Base-by-base conservation (phyloP, 768 basidiomycete genomes). In the Tephrocybe sp. region DNA sequence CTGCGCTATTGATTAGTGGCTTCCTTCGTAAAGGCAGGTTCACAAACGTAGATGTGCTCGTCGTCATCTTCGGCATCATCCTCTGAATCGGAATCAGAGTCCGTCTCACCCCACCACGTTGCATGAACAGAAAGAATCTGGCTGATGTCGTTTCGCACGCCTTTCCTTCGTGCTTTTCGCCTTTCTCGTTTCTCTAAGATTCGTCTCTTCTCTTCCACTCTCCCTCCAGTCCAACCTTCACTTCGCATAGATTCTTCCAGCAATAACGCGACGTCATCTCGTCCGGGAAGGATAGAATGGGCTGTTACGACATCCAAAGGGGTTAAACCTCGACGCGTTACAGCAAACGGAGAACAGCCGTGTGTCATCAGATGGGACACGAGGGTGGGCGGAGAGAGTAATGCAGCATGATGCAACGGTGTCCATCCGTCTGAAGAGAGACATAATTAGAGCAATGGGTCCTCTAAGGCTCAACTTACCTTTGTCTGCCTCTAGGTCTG, bases 341-440 rank as follows among this genome's bases (percentile, higher is more conserved):
- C 64, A 5, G 84, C 79, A 53, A 90, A 84, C 0, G 90, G 84
- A 21, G 92, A 93, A 54, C 91, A 92, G 38, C 92, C 92, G 58
- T 92, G 89, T 9, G 92, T 96, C 70, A 98, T 86, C 19, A 99
- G 76, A 74, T 92, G 87, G 0, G 94, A 92, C 18, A 98, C 80
- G 18, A 98, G 73, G 2, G 94, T 94, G 2, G 95, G 90, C 26
- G 96, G 93, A 11, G 92, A 84, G 30, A 91, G 73, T 44, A 98
- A 69, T 7, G 89, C 89, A 7, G 96, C 92, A 70, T 96, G 87
- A 61, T 98, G 96, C 11, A 99, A 75, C 3, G 95, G 85, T 9
- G 92, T 93, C 97, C 97, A 98, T 27, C 96, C 95, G 52, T 82
- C 94, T 97, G 59, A 49, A 38, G 53, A 39, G 16, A 30, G 52